Conservation (phyloP, 305 asterid species). For the Rubia balearica region DNA sequence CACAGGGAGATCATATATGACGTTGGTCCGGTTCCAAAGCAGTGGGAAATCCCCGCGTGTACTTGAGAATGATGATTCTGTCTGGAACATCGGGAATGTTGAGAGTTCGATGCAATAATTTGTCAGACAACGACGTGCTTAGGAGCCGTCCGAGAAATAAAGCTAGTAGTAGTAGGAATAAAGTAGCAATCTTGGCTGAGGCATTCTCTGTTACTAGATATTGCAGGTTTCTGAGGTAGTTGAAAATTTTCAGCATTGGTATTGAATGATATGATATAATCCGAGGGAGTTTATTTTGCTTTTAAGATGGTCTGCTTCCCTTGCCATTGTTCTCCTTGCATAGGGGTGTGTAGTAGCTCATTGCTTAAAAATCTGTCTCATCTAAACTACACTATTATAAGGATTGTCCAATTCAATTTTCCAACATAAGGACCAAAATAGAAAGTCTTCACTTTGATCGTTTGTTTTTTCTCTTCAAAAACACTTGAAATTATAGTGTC, state of each 20-base stretch:
- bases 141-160: neutral
- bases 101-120: neutral
- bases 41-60: slow-evolving; percentile 46
- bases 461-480: no score
- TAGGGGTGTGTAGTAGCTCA: no score
- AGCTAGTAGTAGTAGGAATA: neutral
- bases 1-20: slow-evolving; percentile 72
- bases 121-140: neutral
- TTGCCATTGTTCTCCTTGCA: neutral
- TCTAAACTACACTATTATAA: no score
- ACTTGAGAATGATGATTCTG: slow-evolving; percentile 19
- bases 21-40: slow-evolving; percentile 50
- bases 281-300: neutral
- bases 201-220: neutral
- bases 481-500: no score
- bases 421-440: no score
- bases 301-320: neutral
- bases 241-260: neutral
- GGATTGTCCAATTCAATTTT: no score
- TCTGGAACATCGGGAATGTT: neutral
- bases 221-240: neutral
- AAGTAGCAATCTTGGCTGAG: neutral
- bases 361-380: neutral
- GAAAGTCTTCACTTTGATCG: no score
- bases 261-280: neutral